Conservation (phyloP, 257 asterid genomes). For the Solanum dulcamara region DNA sequence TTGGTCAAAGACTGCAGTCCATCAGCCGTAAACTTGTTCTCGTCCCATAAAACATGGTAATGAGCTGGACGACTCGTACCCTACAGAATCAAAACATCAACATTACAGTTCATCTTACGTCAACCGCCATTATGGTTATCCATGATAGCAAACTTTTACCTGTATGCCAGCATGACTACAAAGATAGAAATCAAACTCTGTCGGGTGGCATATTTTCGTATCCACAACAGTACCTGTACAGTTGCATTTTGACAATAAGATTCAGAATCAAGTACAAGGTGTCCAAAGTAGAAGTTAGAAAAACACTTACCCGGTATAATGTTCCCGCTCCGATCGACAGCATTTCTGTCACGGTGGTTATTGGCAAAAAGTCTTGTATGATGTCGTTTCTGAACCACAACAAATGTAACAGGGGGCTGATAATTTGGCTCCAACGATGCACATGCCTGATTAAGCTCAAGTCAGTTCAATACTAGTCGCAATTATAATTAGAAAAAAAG, state of each 20-base stretch:
- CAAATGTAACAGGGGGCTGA: slow-evolving; percentile 94
- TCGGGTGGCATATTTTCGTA: slow-evolving; percentile 89
- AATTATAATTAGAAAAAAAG: not conserved
- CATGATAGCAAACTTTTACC: slow-evolving; percentile 18
- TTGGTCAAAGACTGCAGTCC: slow-evolving; percentile 72
- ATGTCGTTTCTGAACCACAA: slow-evolving; percentile 94
- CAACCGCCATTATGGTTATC: not conserved
- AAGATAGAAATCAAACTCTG: slow-evolving; percentile 90
- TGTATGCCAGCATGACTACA: slow-evolving; percentile 98
- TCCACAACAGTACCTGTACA: slow-evolving; percentile 87
- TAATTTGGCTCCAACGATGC: slow-evolving; percentile 87
- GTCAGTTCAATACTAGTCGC: not conserved
- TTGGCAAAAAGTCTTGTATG: slow-evolving; percentile 85
- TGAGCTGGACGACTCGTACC: slow-evolving; percentile 94
- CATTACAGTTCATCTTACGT: not conserved
- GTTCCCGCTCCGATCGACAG: slow-evolving; percentile 78
- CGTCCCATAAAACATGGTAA: slow-evolving; percentile 94
- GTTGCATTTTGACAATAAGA: not conserved
- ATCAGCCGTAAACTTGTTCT: slow-evolving; percentile 81
- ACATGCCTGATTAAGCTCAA: slow-evolving; percentile 53
- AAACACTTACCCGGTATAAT: slow-evolving; percentile 58
- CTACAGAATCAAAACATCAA: slow-evolving; percentile 14
- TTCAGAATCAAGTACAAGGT: not conserved
- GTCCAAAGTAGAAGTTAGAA: not conserved
- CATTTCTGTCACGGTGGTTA: slow-evolving; percentile 51